phyloP scores from a whole-genome alignment of 139 green algal species.

The Chlamydomonas sphaeroides region DNA sequence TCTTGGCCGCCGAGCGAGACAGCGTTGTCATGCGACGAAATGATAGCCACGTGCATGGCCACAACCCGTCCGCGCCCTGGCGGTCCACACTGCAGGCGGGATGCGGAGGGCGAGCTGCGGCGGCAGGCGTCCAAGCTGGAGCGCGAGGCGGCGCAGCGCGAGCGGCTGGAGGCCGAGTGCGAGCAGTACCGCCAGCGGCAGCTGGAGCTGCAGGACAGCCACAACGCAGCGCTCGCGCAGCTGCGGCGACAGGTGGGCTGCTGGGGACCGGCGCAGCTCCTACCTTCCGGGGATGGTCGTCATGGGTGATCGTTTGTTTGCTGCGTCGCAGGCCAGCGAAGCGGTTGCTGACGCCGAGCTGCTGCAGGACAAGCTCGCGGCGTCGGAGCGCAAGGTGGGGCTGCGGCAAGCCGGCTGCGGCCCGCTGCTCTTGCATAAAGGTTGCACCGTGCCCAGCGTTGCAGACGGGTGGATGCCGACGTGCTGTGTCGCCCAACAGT shows the following conservation, averaged over 20 bases:
- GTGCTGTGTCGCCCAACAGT: too few relatives aligned
- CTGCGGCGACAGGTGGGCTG: slow-evolving; percentile 7
- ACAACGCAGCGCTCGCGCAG: not conserved
- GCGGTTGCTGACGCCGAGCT: not conserved
- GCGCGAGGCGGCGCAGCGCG: not conserved
- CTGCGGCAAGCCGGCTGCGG: too few relatives aligned
- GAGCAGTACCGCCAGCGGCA: not conserved
- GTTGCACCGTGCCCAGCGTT: too few relatives aligned
- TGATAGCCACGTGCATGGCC: too few relatives aligned
- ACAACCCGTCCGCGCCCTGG: not conserved
- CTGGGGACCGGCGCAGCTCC: too few relatives aligned
- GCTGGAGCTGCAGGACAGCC: not conserved
- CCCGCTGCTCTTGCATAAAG: too few relatives aligned
- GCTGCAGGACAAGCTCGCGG: not conserved
- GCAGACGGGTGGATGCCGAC: too few relatives aligned
- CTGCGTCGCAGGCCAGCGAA: slow-evolving; percentile 18
- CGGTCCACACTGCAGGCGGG: too few relatives aligned
- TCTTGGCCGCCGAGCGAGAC: too few relatives aligned
- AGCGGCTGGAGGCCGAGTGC: not conserved
- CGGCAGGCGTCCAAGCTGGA: slow-evolving; percentile 3
- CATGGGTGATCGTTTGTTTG: too few relatives aligned
- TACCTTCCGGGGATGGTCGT: too few relatives aligned
- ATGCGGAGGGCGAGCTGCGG: not conserved
- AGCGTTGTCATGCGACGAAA: too few relatives aligned
- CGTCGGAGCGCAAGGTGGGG: not conserved